These are phyloP conservation scores for Barnettozyma populi DNA, from an alignment of 805 yeast genomes.

Conservation along the genomic window DNA sequence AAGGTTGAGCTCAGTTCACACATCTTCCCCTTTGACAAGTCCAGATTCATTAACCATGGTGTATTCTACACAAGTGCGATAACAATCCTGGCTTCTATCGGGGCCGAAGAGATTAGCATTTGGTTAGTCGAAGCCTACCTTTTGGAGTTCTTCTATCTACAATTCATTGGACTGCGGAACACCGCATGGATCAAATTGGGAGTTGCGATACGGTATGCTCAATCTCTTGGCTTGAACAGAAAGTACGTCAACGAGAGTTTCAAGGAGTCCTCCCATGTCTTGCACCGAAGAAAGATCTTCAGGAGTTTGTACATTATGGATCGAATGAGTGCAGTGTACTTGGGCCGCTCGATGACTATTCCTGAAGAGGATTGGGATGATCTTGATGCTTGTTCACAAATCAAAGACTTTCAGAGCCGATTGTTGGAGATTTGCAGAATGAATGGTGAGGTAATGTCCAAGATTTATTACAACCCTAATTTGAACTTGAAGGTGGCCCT, in stretches of 20 bases:
- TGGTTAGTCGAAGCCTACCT: conserved; percentile 40
- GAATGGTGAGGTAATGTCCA: conserved; percentile 28
- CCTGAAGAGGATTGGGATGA: conserved; percentile 37
- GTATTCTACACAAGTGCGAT: conserved; percentile 33
- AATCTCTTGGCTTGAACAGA: conserved; percentile 37
- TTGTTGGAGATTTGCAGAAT: conserved; percentile 27
- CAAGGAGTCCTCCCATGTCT: conserved; percentile 24
- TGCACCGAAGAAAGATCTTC: conserved; percentile 32
- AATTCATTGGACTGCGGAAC: conserved; percentile 33
- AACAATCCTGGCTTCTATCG: conserved; percentile 24
- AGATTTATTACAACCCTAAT: conserved; percentile 29
- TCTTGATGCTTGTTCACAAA: conserved; percentile 14
- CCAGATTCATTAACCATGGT: conserved; percentile 25
- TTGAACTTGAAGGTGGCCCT: conserved; percentile 30
- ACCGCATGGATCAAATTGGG: conserved; percentile 42
- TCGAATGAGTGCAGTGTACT: conserved; percentile 28
- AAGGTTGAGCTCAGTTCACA: conserved; percentile 23
- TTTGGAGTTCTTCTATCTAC: conserved; percentile 36
- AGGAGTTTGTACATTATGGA: conserved; percentile 32
- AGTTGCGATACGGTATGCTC: conserved; percentile 37
- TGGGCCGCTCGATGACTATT: conserved; percentile 36
- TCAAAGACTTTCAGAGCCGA: conserved; percentile 27
- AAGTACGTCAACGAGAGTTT: conserved; percentile 33
- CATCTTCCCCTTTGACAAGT: conserved; percentile 22
- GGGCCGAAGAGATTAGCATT: conserved; percentile 34